Percentiles rank a stretch among this genome's conserved stretches.
Conservation (phyloP, 1,284 basidiomycete genomes). For the Cutaneotrichosporon dermatis region DNA sequence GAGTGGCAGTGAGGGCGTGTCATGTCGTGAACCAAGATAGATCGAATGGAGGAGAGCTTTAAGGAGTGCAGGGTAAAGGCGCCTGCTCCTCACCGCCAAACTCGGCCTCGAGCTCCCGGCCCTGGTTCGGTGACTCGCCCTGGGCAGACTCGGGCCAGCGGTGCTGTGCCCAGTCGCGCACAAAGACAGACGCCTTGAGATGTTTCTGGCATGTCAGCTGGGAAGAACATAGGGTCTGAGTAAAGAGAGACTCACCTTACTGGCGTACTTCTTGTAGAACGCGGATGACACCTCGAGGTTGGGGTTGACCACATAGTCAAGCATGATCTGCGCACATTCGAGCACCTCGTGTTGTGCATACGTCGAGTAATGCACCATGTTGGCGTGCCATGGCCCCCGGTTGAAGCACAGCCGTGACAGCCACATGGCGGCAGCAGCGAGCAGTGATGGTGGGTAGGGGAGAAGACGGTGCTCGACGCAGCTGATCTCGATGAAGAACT, state of each 20-base stretch:
- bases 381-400: constrained; percentile 82
- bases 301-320: constrained; percentile 81
- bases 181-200: constrained; percentile 63
- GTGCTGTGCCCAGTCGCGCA: constrained; percentile 51
- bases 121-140: constrained; percentile 19
- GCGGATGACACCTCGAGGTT: constrained; percentile 59
- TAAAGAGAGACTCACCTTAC: constrained; percentile 52
- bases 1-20: not conserved
- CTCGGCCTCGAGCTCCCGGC: constrained; percentile 25
- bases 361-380: constrained; percentile 85
- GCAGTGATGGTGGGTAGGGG: constrained; percentile 70
- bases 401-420: constrained; percentile 80
- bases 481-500: constrained; percentile 88
- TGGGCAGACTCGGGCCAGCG: constrained; percentile 33
- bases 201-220: constrained; percentile 59
- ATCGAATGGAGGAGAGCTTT: not conserved
- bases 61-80: constrained; percentile 5
- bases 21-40: not conserved
- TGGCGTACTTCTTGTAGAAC: constrained; percentile 60
- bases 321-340: constrained; percentile 85
- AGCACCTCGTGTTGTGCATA: constrained; percentile 80
- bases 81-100: constrained; percentile 10
- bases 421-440: constrained; percentile 89
- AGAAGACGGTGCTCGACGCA: constrained; percentile 83
- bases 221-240: too few relatives aligned